A percentile compares a stretch with the other conserved stretches of the same genome.
Conservation (phyloP, 2,329 filamentous ascomycete genomes). For the Fusarium coffeatum region DNA sequence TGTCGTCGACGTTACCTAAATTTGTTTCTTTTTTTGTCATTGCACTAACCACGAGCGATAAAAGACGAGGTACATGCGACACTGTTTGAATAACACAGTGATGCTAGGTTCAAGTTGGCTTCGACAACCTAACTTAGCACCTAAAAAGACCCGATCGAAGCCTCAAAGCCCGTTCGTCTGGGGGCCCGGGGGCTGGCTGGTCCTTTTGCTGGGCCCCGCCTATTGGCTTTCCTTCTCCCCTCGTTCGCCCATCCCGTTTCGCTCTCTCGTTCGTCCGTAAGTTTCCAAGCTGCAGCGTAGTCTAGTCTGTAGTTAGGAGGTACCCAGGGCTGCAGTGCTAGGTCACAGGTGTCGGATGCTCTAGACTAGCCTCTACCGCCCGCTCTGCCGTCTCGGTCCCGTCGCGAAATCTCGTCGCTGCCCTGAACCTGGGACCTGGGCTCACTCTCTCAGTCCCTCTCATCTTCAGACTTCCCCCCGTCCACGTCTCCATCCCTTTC, state of each 20-base stretch:
- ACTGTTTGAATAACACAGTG: slow-evolving; percentile 39
- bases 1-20: background rate
- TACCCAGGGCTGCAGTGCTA: slow-evolving; percentile 3
- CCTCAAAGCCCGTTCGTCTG: slow-evolving; percentile 16
- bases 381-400: slow-evolving; percentile 31
- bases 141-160: slow-evolving; percentile 29
- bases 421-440: slow-evolving; percentile 9
- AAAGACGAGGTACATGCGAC: slow-evolving; percentile 15
- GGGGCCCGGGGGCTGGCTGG: slow-evolving; percentile 11
- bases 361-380: slow-evolving; percentile 11
- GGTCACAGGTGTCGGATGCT: slow-evolving; percentile 4
- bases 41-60: background rate
- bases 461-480: background rate
- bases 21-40: background rate
- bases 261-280: slow-evolving; percentile 25
- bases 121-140: background rate
- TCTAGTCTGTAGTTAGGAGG: slow-evolving; percentile 3
- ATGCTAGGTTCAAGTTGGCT: background rate
- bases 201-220: slow-evolving; percentile 38
- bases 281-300: slow-evolving; percentile 4
- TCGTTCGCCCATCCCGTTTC: slow-evolving; percentile 25
- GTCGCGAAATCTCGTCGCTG: slow-evolving; percentile 37
- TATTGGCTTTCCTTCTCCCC: slow-evolving; percentile 22
- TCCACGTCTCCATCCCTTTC: slow-evolving; percentile 27
- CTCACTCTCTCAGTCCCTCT: slow-evolving; percentile 6